phyloP scores from a whole-genome alignment of 805 yeast genomes.

The Yamadazyma philogaea region DNA sequence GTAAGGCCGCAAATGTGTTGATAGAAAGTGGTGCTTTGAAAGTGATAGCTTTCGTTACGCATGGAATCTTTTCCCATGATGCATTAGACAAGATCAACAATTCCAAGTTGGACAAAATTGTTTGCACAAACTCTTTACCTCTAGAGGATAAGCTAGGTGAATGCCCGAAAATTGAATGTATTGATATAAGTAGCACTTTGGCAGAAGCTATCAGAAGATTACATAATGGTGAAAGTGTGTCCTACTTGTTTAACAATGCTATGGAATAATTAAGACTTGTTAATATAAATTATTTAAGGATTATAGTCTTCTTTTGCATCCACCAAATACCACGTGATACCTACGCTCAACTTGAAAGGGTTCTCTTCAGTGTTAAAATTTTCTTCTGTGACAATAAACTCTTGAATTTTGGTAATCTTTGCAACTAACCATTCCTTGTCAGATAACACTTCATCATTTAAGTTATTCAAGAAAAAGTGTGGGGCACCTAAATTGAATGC shows the following conservation, averaged over 20 bases:
- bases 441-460: conserved; percentile 21
- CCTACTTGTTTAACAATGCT: conserved; percentile 71
- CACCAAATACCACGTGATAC: conserved; percentile 61
- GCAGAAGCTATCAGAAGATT: conserved; percentile 83
- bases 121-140: conserved; percentile 80
- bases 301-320: conserved; percentile 40
- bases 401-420: conserved; percentile 56
- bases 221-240: conserved; percentile 84
- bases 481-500: conserved; percentile 90
- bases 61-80: conserved; percentile 73
- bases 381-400: conserved; percentile 47
- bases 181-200: conserved; percentile 69
- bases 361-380: conserved; percentile 40
- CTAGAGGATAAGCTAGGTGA: conserved; percentile 57
- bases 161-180: conserved; percentile 63
- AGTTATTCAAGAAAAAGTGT: conserved; percentile 62
- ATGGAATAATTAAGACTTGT: conserved; percentile 29
- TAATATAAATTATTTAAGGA: neutral
- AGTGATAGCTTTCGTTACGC: conserved; percentile 80
- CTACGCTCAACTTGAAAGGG: conserved; percentile 64
- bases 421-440: conserved; percentile 84
- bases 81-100: conserved; percentile 70
- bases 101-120: conserved; percentile 63
- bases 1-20: conserved; percentile 76
- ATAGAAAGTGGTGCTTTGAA: conserved; percentile 65